Evolutionary conservation across 805 yeast species (phyloP).

Genomic region (Lachancea meyersii): DNA sequence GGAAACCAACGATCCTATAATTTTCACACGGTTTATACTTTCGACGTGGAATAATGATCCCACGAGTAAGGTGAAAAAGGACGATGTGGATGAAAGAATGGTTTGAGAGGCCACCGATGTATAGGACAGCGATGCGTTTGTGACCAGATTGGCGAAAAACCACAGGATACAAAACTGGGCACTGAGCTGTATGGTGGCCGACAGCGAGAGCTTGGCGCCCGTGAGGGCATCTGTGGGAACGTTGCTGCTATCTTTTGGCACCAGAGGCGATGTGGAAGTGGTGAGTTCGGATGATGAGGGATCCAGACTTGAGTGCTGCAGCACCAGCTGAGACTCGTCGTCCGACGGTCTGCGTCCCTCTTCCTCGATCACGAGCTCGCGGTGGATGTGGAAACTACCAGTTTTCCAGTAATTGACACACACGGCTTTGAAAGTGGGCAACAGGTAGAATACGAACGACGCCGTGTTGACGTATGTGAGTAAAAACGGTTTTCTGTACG

Average conservation of each 20-base stretch:
- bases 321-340: slow-evolving; percentile 5
- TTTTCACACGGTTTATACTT: slow-evolving; percentile 53
- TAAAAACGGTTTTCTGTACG: slow-evolving; percentile 82
- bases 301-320: slow-evolving; percentile 1
- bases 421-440: slow-evolving; percentile 44
- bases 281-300: not conserved
- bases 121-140: slow-evolving; percentile 79
- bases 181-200: slow-evolving; percentile 68
- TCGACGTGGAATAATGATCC: slow-evolving; percentile 74
- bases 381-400: slow-evolving; percentile 26
- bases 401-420: slow-evolving; percentile 24
- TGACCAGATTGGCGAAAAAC: slow-evolving; percentile 84
- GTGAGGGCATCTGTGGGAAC: slow-evolving; percentile 1
- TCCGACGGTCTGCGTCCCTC: slow-evolving; percentile 17
- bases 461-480: slow-evolving; percentile 90
- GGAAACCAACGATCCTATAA: slow-evolving; percentile 64
- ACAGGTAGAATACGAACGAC: slow-evolving; percentile 69
- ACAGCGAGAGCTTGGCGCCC: slow-evolving; percentile 27
- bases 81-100: slow-evolving; percentile 83
- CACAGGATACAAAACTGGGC: slow-evolving; percentile 80
- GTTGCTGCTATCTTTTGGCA: slow-evolving; percentile 14
- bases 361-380: slow-evolving; percentile 28
- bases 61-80: slow-evolving; percentile 82
- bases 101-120: slow-evolving; percentile 95
- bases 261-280: slow-evolving; percentile 10